Base-by-base conservation (phyloP, 805 yeast genomes). In the Grigorovia humatica region DNA sequence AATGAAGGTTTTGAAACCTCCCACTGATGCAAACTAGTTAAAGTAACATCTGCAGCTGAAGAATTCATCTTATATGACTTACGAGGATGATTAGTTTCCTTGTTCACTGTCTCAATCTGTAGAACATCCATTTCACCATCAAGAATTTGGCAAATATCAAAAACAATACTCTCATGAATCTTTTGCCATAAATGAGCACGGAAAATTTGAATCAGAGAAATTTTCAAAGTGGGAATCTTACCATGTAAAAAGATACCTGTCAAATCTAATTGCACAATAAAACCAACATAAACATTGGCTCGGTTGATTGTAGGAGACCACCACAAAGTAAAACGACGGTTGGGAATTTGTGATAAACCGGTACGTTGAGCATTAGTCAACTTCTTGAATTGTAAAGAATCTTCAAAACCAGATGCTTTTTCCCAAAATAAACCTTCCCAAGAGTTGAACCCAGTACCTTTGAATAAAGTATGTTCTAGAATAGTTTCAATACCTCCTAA, bases 381-480 rank as follows among this genome's bases (percentile, higher is more conserved):
- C 65, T 91, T 93, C 67, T 90, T 89, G 69, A 89, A 87, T 65
- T 90, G 91, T 78, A 93, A 78, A 0, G 96, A 85, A 61, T 93
- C 99, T 67, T 93, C 99, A 65, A 90, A 93, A 0, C 99, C 99
- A 29, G 96, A 83, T 0, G 95, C 95, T 65, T 90, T 90, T 64
- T 93, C 99, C 99, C 99, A 93, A 68, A 93, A 93, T 27, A 93
- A 72, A 4, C 99, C 98, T 71, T 93, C 99, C 99, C 99, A 93
- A 9, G 95, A 86, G 59, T 86, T 95, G 63, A 93, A 93, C 0
- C 99, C 99, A 1, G 99, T 93, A 12, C 95, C 99, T 64, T 86
- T 88, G 73, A 93, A 93, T 46, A 93, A 69, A 0, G 98, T 89
- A 61, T 93, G 99, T 62, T 91, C 98, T 54, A 93, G 68, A 63